Percentiles rank a stretch among this genome's conserved stretches.
Conservation (phyloP, 139 green algal genomes). For the Edaphochlamys debaryana region DNA sequence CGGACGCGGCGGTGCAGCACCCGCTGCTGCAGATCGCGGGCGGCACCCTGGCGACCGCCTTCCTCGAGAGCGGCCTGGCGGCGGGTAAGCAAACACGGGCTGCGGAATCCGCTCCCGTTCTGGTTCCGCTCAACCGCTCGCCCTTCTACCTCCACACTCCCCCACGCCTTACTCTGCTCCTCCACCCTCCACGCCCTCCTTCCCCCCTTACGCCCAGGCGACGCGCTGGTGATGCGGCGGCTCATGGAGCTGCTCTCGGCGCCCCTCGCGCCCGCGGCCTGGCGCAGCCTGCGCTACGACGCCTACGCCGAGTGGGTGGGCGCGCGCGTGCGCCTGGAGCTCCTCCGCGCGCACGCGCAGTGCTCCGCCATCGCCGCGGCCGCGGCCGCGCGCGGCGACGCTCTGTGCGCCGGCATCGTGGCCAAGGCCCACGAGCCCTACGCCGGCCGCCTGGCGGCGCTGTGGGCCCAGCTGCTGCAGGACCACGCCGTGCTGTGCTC, state of each 20-base stretch:
- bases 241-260: slow-evolving; percentile 73
- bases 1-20: slow-evolving; percentile 49
- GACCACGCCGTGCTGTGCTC: slow-evolving; percentile 68
- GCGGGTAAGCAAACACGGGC: slow-evolving; percentile 44
- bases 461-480: slow-evolving; percentile 67
- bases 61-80: slow-evolving; percentile 72
- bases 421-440: slow-evolving; percentile 40
- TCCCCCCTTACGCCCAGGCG: too few species aligned
- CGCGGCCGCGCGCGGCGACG: slow-evolving; percentile 30
- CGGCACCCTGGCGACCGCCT: slow-evolving; percentile 69
- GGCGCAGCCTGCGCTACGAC: slow-evolving; percentile 45
- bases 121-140: too few species aligned
- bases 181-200: too few species aligned
- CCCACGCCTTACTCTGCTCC: too few species aligned
- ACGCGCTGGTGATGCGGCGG: slow-evolving; percentile 68
- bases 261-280: slow-evolving; percentile 54
- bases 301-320: slow-evolving; percentile 83
- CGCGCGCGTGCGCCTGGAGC: slow-evolving; percentile 55
- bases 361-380: slow-evolving; percentile 12
- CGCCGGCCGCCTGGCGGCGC: slow-evolving; percentile 45
- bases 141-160: too few species aligned
- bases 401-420: slow-evolving; percentile 42
- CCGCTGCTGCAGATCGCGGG: slow-evolving; percentile 68
- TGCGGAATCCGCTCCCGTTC: too few species aligned
- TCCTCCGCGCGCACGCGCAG: slow-evolving; percentile 41